These are phyloP conservation scores for Viola pubescens DNA, from an alignment of 441 rosid species.

Conservation along the genomic window DNA sequence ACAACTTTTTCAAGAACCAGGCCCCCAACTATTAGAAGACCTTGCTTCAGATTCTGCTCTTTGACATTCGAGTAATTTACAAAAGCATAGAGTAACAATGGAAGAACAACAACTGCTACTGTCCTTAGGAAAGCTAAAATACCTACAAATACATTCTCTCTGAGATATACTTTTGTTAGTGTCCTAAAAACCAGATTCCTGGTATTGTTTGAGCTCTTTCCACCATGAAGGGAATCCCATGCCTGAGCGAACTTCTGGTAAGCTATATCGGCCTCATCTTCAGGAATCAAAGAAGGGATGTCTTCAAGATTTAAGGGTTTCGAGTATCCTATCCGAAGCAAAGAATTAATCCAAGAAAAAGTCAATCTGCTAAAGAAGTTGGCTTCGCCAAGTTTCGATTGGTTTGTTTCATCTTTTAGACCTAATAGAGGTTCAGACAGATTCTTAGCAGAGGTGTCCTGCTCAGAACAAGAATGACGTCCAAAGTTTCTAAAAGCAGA, in stretches of 20 bases:
- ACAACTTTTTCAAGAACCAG: conserved; percentile 47
- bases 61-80: conserved; percentile 52
- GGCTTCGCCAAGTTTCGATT: conserved; percentile 30
- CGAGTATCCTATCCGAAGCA: conserved; percentile 54
- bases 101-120: conserved; percentile 49
- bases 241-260: conserved; percentile 48
- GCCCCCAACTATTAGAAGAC: conserved; percentile 50
- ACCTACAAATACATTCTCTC: conserved; percentile 49
- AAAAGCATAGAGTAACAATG: conserved; percentile 63
- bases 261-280: conserved; percentile 59
- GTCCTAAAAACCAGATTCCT: conserved; percentile 51
- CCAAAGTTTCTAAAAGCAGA: conserved; percentile 41
- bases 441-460: conserved; percentile 13
- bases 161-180: conserved; percentile 44
- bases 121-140: conserved; percentile 51
- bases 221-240: conserved; percentile 41
- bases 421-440: conserved; percentile 45
- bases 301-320: conserved; percentile 56
- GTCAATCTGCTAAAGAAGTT: conserved; percentile 47
- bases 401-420: conserved; percentile 22
- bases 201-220: conserved; percentile 20
- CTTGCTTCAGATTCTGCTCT: conserved; percentile 37
- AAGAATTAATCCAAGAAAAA: conserved; percentile 73
- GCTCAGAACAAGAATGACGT: conserved; percentile 17
- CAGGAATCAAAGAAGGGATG: conserved; percentile 51